phyloP scores from a whole-genome alignment of 1,284 basidiomycete species.

The Leccinum subspadiceum region DNA sequence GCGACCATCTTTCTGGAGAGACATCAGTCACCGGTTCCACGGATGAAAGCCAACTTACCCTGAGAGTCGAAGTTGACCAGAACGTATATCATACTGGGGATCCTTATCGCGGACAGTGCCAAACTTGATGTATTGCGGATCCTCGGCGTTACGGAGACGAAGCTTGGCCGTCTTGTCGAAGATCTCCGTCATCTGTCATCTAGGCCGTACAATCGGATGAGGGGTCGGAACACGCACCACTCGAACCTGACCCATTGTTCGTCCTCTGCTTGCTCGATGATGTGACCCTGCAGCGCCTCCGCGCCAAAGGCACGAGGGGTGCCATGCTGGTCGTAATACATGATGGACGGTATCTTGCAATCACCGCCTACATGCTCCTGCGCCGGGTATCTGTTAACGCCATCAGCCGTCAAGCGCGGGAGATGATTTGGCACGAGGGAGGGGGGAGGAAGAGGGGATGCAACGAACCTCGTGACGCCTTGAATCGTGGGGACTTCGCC shows the following conservation, averaged over 20 bases:
- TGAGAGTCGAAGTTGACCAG: slow-evolving; percentile 44
- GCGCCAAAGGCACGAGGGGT: slow-evolving; percentile 49
- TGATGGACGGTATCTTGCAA: slow-evolving; percentile 55
- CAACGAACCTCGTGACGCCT: slow-evolving; percentile 41
- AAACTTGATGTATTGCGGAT: slow-evolving; percentile 49
- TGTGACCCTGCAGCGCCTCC: slow-evolving; percentile 45
- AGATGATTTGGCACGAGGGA: slow-evolving; percentile 4
- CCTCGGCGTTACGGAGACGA: slow-evolving; percentile 40
- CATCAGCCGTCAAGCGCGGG: neutral
- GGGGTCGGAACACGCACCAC: slow-evolving; percentile 39
- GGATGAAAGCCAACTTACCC: slow-evolving; percentile 33
- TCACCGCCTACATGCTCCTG: slow-evolving; percentile 42
- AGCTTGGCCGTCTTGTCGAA: slow-evolving; percentile 55
- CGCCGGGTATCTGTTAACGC: slow-evolving; percentile 39
- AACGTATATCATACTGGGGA: slow-evolving; percentile 41
- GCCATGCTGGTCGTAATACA: slow-evolving; percentile 52
- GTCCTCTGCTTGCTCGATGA: slow-evolving; percentile 43
- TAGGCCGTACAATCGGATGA: neutral
- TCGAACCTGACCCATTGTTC: slow-evolving; percentile 47
- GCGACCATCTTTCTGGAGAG: slow-evolving; percentile 39
- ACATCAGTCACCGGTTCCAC: neutral
- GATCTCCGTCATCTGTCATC: slow-evolving; percentile 37
- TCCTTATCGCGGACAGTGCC: slow-evolving; percentile 48
- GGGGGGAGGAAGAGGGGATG: neutral
- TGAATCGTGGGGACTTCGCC: slow-evolving; percentile 47